These are phyloP conservation scores for Venturia carpophila DNA, from an alignment of 2,329 filamentous ascomycete species.

Conservation along the genomic window DNA sequence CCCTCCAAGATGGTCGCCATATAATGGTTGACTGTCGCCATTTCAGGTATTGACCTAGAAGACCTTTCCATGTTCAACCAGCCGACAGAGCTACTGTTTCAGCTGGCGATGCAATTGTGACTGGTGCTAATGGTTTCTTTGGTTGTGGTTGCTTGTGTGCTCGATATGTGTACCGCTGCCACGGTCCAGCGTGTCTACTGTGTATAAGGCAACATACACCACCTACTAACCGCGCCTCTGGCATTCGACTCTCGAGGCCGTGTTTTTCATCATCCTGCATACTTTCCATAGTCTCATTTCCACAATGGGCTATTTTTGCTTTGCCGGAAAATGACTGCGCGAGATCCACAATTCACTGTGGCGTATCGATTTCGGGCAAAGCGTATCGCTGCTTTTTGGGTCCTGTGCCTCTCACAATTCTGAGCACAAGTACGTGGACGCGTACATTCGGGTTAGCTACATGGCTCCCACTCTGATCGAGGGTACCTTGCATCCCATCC, in stretches of 20 bases:
- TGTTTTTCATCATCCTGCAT: constrained; percentile 5
- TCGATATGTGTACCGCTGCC: too few species aligned
- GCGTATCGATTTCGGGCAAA: constrained; percentile 7
- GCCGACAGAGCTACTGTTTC: constrained; percentile 9
- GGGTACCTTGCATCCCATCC: constrained; percentile 2
- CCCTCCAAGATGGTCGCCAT: background rate
- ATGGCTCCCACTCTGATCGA: background rate
- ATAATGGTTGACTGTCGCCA: background rate
- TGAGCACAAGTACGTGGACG: background rate
- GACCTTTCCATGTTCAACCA: background rate
- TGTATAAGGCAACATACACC: background rate
- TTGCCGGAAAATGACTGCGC: constrained; percentile 8
- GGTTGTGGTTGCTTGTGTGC: background rate
- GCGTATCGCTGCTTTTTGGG: constrained; percentile 10
- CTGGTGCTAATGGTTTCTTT: background rate
- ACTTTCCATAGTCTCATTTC: constrained; percentile 11
- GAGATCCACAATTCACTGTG: background rate
- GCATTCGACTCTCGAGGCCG: background rate
- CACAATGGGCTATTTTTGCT: constrained; percentile 13
- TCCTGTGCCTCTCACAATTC: background rate
- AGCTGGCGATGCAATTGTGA: constrained; percentile 8
- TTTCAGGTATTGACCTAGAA: background rate
- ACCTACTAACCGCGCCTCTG: background rate
- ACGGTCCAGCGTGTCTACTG: too few species aligned
- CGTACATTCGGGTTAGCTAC: background rate